phyloP scores from a whole-genome alignment of 768 basidiomycete species.

The Suillus cothurnatus region DNA sequence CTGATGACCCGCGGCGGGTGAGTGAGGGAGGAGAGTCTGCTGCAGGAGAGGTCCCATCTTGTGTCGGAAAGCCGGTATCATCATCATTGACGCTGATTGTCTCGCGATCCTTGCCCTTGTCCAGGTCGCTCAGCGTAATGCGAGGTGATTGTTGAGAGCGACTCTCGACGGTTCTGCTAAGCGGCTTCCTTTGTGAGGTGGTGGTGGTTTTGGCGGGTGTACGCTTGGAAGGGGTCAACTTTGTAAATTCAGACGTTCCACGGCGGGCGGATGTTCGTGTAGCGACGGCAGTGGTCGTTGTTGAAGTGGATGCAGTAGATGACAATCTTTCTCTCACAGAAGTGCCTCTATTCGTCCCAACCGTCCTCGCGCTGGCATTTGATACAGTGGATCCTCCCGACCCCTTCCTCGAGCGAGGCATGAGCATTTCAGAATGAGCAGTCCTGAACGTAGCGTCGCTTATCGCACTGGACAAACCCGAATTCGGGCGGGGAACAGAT shows the following conservation, averaged over 20 bases:
- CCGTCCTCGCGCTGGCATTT: constrained; percentile 32
- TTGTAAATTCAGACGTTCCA: constrained; percentile 20
- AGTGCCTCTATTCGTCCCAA: constrained; percentile 24
- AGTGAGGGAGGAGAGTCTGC: constrained; percentile 17
- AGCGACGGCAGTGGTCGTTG: not conserved
- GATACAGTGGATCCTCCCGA: constrained; percentile 34
- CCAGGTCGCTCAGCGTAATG: constrained; percentile 6
- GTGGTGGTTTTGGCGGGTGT: not conserved
- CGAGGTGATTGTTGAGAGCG: not conserved
- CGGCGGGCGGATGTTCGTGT: constrained; percentile 29
- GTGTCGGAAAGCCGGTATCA: not conserved
- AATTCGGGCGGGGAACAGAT: constrained; percentile 29
- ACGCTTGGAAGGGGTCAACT: constrained; percentile 22
- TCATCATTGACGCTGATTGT: not conserved
- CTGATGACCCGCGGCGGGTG: constrained; percentile 26
- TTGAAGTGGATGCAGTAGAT: constrained; percentile 20
- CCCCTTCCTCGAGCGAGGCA: constrained; percentile 33
- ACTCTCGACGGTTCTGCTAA: constrained; percentile 15
- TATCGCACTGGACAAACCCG: constrained; percentile 32
- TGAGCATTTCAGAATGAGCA: constrained; percentile 29
- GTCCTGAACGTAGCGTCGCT: constrained; percentile 36
- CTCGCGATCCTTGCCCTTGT: constrained; percentile 10
- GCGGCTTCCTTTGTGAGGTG: constrained; percentile 11
- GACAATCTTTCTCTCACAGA: constrained; percentile 23
- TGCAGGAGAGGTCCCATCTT: not conserved